Conservation (phyloP, 148 eudicot species). For the Vaccinium myrtillus region DNA sequence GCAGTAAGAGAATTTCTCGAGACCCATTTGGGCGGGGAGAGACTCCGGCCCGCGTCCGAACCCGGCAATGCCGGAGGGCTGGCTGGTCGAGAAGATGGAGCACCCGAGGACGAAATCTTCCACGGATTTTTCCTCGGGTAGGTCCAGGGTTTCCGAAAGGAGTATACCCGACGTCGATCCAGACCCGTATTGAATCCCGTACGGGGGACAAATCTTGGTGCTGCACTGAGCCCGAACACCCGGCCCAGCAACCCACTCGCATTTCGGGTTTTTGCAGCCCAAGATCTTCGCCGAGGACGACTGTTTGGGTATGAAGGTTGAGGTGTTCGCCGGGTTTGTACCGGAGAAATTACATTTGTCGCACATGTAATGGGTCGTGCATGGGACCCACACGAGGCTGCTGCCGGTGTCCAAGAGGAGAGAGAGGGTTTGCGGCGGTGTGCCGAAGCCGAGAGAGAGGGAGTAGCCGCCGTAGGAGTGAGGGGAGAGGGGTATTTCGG, state of each 20-base stretch:
- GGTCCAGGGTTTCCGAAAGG: slow-evolving; percentile 46
- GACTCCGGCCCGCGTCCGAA: slow-evolving; percentile 72
- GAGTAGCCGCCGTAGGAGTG: slow-evolving; percentile 76
- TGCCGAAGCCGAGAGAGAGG: slow-evolving; percentile 53
- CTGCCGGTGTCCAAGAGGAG: slow-evolving; percentile 76
- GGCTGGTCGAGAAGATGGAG: slow-evolving; percentile 48
- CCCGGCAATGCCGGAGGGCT: slow-evolving; percentile 69
- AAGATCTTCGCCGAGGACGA: slow-evolving; percentile 49
- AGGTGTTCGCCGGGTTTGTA: slow-evolving; percentile 25
- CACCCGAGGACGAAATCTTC: slow-evolving; percentile 55
- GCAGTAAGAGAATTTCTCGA: slow-evolving; percentile 64
- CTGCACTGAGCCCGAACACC: slow-evolving; percentile 38
- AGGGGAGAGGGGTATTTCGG: slow-evolving; percentile 40
- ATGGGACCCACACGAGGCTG: slow-evolving; percentile 75
- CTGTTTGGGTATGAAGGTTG: slow-evolving; percentile 40
- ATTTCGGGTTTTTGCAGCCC: slow-evolving; percentile 54
- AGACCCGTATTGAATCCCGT: slow-evolving; percentile 52
- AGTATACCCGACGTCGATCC: slow-evolving; percentile 56
- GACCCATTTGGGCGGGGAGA: slow-evolving; percentile 61
- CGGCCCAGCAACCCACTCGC: slow-evolving; percentile 44
- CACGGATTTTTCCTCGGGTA: slow-evolving; percentile 25
- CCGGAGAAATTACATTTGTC: slow-evolving; percentile 37
- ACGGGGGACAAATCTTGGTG: slow-evolving; percentile 47
- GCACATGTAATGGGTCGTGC: slow-evolving; percentile 50
- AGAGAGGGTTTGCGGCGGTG: slow-evolving; percentile 55